Base-by-base conservation (phyloP, 768 basidiomycete species). In the Leccinum broughii region DNA sequence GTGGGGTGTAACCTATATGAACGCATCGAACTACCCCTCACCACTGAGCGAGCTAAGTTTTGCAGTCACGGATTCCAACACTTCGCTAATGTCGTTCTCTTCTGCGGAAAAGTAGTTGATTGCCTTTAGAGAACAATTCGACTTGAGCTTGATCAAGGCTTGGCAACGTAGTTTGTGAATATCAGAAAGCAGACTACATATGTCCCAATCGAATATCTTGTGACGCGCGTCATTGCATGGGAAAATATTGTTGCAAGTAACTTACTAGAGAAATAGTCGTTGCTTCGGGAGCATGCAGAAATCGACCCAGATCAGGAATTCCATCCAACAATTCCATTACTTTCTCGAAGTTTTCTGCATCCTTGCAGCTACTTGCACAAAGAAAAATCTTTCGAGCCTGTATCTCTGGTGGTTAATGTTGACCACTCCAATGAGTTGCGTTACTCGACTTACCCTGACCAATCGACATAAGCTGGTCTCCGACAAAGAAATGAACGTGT, bases 181-280 rank as follows among this genome's bases (percentile, higher is more conserved):
- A 51, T 30, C 28, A 28, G 54, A 53, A 10, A 61, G 32, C n/a
- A 67, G 37, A 9, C 35, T 34, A 34, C 35, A 22, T 6, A 64
- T 20, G 28, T 56, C 51, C 65, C 60, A 67, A 28, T 48, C 58
- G 6, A 67, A 64, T 22, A 67, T 32, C 66, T 67, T 51, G 8
- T 22, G 7, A 48, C 17, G 11, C 8, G 15, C 3, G 44, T 67
- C 20, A 64, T n/a, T 48, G 3, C 2, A 32, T 24, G 17, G 9
- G 3, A 17, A 50, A 51, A 46, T 22, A 20, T 17, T 20, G 15
- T 28, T 24, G 35, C 11, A 41, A 28, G 20, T 34, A 20, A 24
- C 62, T 35, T 51, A 64, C 66, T 15, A 67, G 39, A 1, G 17
- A 35, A 20, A 60, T 44, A 6, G 34, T 50, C 17, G 30, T 32